A percentile compares a stretch with the other conserved stretches of the same genome.
phyloP scores from a whole-genome alignment of 352 stramenopile species.

The Pythium utonaiense region DNA sequence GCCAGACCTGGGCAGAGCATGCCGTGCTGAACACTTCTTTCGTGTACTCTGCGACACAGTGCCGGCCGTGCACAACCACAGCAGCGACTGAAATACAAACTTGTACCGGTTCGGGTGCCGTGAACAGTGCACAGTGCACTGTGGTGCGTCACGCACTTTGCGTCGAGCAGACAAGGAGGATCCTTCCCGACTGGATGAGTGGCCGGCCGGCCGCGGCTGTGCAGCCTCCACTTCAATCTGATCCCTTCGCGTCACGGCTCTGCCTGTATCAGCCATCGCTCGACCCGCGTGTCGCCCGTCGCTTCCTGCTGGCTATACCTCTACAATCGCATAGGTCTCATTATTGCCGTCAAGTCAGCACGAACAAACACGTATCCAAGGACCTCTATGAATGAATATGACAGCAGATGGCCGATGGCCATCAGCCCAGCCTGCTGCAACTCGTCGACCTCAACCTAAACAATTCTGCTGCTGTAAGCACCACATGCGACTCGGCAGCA shows the following conservation, averaged over 20 bases:
- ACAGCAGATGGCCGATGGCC: background rate
- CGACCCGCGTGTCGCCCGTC: background rate
- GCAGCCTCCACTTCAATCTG: slow-evolving; percentile 2
- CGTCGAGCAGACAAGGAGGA: no score
- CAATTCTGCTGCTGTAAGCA: background rate
- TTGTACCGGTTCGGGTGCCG: no score
- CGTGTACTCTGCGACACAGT: no score
- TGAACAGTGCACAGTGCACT: background rate
- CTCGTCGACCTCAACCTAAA: background rate
- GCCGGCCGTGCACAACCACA: no score
- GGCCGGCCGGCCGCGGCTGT: background rate
- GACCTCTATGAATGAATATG: background rate
- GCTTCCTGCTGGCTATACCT: background rate
- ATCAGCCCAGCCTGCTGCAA: background rate
- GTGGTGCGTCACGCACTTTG: background rate
- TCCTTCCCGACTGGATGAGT: background rate
- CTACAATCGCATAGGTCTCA: background rate
- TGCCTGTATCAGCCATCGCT: background rate
- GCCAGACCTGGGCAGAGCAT: no score
- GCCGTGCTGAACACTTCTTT: no score
- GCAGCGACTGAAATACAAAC: no score
- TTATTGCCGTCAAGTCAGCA: background rate
- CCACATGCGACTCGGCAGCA: background rate
- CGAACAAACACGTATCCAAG: background rate
- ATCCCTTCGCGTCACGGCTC: background rate